Evolutionary conservation across 1,284 basidiomycete genomes (phyloP).

Genomic region (Fomitopsis schrenkii): DNA sequence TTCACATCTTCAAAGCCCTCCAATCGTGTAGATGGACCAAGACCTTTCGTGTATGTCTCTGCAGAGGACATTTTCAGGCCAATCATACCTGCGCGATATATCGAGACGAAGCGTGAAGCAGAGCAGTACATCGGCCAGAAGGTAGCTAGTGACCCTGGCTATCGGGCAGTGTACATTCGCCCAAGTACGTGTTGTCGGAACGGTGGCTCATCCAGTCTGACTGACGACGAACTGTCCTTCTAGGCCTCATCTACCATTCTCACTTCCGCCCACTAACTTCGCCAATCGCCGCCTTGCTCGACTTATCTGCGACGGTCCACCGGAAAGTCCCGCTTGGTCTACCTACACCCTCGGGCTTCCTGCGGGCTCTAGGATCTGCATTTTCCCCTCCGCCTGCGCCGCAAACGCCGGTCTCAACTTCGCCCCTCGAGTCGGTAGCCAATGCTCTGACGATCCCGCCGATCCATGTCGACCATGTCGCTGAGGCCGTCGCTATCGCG

Average conservation of each 20-base stretch:
- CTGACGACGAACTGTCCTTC: background rate
- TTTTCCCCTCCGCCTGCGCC: constrained; percentile 25
- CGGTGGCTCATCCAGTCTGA: constrained; percentile 7
- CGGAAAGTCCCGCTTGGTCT: constrained; percentile 48
- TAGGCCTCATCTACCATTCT: constrained; percentile 94
- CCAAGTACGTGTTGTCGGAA: constrained; percentile 59
- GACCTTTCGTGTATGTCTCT: constrained; percentile 90
- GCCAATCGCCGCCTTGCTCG: constrained; percentile 81
- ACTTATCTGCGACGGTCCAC: constrained; percentile 72
- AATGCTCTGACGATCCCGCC: constrained; percentile 80
- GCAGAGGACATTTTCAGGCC: constrained; percentile 93
- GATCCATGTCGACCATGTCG: constrained; percentile 95
- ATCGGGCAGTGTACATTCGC: constrained; percentile 74
- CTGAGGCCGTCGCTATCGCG: constrained; percentile 72
- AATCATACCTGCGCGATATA: constrained; percentile 80
- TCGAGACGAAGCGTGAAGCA: constrained; percentile 87
- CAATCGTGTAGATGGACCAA: constrained; percentile 31
- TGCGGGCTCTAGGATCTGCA: constrained; percentile 45
- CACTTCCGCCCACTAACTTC: constrained; percentile 87
- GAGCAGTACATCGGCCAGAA: constrained; percentile 64
- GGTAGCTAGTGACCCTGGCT: constrained; percentile 36
- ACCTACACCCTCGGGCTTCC: constrained; percentile 61
- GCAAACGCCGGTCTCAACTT: constrained; percentile 29
- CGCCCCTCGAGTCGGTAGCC: constrained; percentile 65
- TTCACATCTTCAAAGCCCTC: constrained; percentile 47